Evolutionary conservation across 352 stramenopile species (phyloP).

Genomic region (Phytophthora cryptogea): DNA sequence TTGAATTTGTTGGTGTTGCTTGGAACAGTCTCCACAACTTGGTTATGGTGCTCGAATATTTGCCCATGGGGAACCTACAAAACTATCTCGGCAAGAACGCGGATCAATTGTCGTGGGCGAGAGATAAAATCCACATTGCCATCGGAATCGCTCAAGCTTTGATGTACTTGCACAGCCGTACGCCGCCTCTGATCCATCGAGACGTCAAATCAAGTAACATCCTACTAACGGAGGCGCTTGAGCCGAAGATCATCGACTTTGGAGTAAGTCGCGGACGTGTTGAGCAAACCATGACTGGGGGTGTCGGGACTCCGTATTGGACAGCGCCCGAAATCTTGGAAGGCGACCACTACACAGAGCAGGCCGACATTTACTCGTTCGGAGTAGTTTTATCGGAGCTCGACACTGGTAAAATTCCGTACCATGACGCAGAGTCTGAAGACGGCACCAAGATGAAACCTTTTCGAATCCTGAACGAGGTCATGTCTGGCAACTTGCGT

Average conservation of each 20-base stretch:
- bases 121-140: slow-evolving; percentile 32
- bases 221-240: slow-evolving; percentile 59
- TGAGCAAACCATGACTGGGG: slow-evolving; percentile 46
- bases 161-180: slow-evolving; percentile 28
- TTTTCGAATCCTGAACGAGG: slow-evolving; percentile 46
- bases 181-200: slow-evolving; percentile 35
- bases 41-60: slow-evolving; percentile 35
- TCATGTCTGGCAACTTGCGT: slow-evolving; percentile 42
- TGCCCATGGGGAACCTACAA: slow-evolving; percentile 20
- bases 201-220: slow-evolving; percentile 52
- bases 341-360: slow-evolving; percentile 51
- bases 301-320: slow-evolving; percentile 84
- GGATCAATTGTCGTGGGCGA: slow-evolving; percentile 24
- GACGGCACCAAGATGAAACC: slow-evolving; percentile 18
- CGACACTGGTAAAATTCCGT: slow-evolving; percentile 38
- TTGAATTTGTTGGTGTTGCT: slow-evolving; percentile 49
- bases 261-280: slow-evolving; percentile 45
- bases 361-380: slow-evolving; percentile 72
- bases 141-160: slow-evolving; percentile 32
- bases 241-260: slow-evolving; percentile 83
- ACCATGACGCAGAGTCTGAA: slow-evolving; percentile 23
- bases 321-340: slow-evolving; percentile 74
- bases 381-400: slow-evolving; percentile 58
- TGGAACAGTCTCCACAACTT: slow-evolving; percentile 43
- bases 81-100: slow-evolving; percentile 17